Conservation (phyloP, 345 rosid species). For the Brassica carinata region DNA sequence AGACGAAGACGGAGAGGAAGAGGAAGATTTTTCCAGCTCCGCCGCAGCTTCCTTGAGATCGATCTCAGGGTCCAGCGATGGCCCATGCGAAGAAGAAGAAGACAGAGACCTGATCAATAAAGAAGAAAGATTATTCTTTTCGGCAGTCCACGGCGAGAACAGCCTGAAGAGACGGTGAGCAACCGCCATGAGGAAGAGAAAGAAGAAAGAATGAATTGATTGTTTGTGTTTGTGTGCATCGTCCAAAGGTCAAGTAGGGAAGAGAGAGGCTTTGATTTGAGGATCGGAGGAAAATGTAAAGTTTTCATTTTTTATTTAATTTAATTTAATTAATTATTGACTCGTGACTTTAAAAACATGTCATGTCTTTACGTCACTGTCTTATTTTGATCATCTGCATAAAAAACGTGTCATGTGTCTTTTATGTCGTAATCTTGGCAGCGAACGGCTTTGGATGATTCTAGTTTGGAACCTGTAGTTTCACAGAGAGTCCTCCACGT, state of each 20-base stretch:
- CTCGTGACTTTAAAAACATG: not conserved
- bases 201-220: not conserved
- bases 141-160: slow-evolving; percentile 16
- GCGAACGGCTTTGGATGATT: not conserved
- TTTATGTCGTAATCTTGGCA: not conserved
- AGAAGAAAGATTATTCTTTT: slow-evolving; percentile 26
- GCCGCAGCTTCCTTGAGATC: slow-evolving; percentile 44
- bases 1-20: slow-evolving; percentile 36
- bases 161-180: slow-evolving; percentile 38
- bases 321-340: not conserved
- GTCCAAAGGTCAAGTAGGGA: slow-evolving; percentile 17
- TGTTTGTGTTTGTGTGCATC: not conserved
- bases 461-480: slow-evolving; percentile 15
- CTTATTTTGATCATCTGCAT: not conserved
- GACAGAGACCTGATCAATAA: slow-evolving; percentile 34
- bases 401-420: not conserved
- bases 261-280: not conserved
- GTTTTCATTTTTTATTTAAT: not conserved
- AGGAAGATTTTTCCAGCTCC: slow-evolving; percentile 32
- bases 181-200: slow-evolving; percentile 41
- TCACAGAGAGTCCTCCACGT: slow-evolving; percentile 35
- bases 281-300: not conserved
- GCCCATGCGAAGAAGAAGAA: slow-evolving; percentile 35
- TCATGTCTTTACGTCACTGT: not conserved
- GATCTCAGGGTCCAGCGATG: slow-evolving; percentile 45